A percentile compares a stretch with the other conserved stretches of the same genome.
phyloP scores from a whole-genome alignment of 192 early-diverging fungal genomes.

The Chytriomyces confervae region DNA sequence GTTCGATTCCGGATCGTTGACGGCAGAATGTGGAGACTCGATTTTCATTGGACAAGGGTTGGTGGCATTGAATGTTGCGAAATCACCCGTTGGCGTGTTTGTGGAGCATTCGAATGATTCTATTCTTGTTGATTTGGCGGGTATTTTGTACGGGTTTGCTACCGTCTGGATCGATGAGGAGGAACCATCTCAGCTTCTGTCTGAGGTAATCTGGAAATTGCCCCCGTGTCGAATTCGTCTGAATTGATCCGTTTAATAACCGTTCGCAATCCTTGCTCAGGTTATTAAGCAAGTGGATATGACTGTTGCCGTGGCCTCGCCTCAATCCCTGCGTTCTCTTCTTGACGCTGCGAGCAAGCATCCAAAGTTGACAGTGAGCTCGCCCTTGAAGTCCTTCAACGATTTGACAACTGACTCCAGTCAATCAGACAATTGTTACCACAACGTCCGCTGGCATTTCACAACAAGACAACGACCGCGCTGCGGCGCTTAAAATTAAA shows the following conservation, averaged over 20 bases:
- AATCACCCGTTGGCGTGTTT: constrained; percentile 11
- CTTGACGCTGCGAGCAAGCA: not conserved
- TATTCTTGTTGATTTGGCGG: constrained; percentile 9
- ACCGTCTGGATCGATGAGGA: not conserved
- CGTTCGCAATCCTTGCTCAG: not conserved
- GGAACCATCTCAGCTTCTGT: not conserved
- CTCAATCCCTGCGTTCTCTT: not conserved
- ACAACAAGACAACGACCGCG: not conserved
- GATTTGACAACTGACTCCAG: no score
- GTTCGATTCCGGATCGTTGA: not conserved
- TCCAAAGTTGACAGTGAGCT: constrained; percentile 5
- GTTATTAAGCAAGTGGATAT: constrained; percentile 8
- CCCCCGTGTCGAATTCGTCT: no score
- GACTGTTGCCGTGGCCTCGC: constrained; percentile 4
- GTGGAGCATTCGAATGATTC: not conserved
- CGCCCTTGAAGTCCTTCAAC: no score
- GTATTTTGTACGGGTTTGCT: constrained; percentile 15
- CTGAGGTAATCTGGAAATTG: no score
- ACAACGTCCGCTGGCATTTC: not conserved
- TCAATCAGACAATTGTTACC: no score
- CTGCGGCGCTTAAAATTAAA: constrained; percentile 11
- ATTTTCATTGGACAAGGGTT: constrained; percentile 10
- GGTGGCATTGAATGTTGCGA: not conserved
- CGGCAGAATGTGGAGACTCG: not conserved
- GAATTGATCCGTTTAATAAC: no score